These are phyloP conservation scores for Fibroporia radiculosa DNA, from an alignment of 768 basidiomycete genomes.

Conservation along the genomic window DNA sequence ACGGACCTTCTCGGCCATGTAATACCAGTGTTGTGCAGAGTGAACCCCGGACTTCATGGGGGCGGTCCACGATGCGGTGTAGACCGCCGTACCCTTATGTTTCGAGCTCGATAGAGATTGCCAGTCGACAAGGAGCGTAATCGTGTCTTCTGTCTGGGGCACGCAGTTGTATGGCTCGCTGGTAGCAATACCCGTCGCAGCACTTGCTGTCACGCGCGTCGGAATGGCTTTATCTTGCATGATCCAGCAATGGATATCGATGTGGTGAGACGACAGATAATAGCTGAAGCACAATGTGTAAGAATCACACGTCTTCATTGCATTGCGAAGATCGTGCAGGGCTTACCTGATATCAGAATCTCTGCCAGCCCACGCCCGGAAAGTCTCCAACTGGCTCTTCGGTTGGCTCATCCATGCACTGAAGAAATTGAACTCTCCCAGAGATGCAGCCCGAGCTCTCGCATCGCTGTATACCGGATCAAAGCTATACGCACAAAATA, in stretches of 20 bases:
- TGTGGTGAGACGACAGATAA: slow-evolving; percentile 93
- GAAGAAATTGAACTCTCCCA: slow-evolving; percentile 95
- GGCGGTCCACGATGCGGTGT: slow-evolving; percentile 93
- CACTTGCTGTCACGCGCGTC: slow-evolving; percentile 84
- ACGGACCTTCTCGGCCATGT: slow-evolving; percentile 82
- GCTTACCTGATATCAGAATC: slow-evolving; percentile 83
- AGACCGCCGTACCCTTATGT: slow-evolving; percentile 82
- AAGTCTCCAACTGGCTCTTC: slow-evolving; percentile 90
- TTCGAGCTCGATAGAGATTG: slow-evolving; percentile 66
- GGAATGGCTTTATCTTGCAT: slow-evolving; percentile 68
- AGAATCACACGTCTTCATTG: too few relatives aligned
- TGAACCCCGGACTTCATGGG: slow-evolving; percentile 87
- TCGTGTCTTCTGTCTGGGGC: slow-evolving; percentile 86
- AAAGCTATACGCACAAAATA: slow-evolving; percentile 35
- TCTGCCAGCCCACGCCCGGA: slow-evolving; percentile 92
- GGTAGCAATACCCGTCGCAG: slow-evolving; percentile 86
- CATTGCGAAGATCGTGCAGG: background rate
- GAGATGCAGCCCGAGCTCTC: slow-evolving; percentile 59
- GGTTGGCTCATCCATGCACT: slow-evolving; percentile 98
- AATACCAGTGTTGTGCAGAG: slow-evolving; percentile 89
- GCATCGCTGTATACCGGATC: slow-evolving; percentile 94
- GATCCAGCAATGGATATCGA: slow-evolving; percentile 85
- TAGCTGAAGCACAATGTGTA: slow-evolving; percentile 41
- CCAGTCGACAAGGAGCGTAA: slow-evolving; percentile 94
- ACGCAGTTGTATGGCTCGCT: slow-evolving; percentile 84